Conservation (phyloP, 768 basidiomycete genomes). For the Artomyces pyxidatus region DNA sequence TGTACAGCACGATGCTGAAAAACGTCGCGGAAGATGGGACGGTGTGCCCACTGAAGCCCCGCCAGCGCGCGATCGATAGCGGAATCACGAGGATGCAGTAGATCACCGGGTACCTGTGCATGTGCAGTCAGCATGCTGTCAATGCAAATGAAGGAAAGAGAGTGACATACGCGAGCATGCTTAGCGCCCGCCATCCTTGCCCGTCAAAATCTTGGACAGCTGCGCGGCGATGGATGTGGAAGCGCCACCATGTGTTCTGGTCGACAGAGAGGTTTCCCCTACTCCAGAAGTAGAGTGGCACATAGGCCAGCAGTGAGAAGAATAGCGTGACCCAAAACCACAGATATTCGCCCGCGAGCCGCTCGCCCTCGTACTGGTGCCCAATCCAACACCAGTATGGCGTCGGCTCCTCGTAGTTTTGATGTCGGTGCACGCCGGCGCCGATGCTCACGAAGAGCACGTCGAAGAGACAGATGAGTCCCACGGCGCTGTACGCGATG, state of each 20-base stretch:
- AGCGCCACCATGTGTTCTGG: constrained; percentile 28
- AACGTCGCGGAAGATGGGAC: constrained; percentile 27
- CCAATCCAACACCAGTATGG: constrained; percentile 42
- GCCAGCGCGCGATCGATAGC: constrained; percentile 33
- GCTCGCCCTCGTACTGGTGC: constrained; percentile 20
- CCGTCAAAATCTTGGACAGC: constrained; percentile 1
- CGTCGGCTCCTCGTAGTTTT: constrained; percentile 27
- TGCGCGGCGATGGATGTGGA: constrained; percentile 15
- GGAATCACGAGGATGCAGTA: constrained; percentile 33
- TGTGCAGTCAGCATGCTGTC: not conserved
- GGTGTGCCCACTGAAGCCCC: constrained; percentile 17
- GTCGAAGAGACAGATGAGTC: constrained; percentile 5
- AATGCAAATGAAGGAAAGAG: not conserved
- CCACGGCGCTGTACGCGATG: constrained; percentile 16
- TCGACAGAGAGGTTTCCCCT: constrained; percentile 27
- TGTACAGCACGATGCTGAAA: constrained; percentile 25
- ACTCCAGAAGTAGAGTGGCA: constrained; percentile 30
- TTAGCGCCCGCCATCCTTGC: constrained; percentile 6
- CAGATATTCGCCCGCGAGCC: constrained; percentile 35
- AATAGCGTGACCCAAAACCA: constrained; percentile 38
- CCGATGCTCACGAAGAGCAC: constrained; percentile 31
- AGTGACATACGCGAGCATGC: constrained; percentile 22
- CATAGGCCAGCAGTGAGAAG: constrained; percentile 27
- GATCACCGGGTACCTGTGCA: constrained; percentile 30
- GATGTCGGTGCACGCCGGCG: constrained; percentile 18